A percentile compares a stretch with the other conserved stretches of the same genome.
These are phyloP conservation scores for Lophiostoma macrostomum DNA, from an alignment of 495 filamentous ascomycete genomes.

Conservation along the genomic window DNA sequence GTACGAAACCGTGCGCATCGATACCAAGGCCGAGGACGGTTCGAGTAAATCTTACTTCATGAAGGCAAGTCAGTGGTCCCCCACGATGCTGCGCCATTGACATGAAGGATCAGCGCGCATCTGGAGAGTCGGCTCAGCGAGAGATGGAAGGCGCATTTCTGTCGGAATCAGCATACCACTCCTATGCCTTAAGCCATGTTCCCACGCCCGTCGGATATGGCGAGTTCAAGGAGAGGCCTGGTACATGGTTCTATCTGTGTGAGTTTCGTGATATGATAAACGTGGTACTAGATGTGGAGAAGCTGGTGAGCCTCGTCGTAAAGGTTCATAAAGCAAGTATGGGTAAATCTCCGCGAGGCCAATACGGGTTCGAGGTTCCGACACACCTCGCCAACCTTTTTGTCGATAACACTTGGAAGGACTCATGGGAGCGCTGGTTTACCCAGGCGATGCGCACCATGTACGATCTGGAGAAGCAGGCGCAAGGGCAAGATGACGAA, in stretches of 20 bases:
- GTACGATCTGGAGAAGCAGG: conserved; percentile 20
- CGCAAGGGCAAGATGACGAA: conserved; percentile 30
- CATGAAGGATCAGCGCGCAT: conserved; percentile 3
- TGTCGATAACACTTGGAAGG: conserved; percentile 17
- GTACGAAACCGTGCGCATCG: background rate
- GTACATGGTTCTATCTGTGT: conserved; percentile 16
- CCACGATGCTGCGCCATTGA: background rate
- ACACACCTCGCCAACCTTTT: conserved; percentile 20
- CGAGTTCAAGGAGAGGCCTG: conserved; percentile 10
- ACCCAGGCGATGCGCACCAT: conserved; percentile 14
- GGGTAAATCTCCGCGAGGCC: conserved; percentile 14
- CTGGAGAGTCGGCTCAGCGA: conserved; percentile 12
- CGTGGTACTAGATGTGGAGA: background rate
- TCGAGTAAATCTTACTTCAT: conserved; percentile 14
- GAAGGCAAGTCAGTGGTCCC: conserved; percentile 6
- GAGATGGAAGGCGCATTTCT: conserved; percentile 16
- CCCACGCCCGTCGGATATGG: conserved; percentile 12
- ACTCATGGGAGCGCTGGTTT: conserved; percentile 17
- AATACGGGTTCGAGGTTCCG: conserved; percentile 14
- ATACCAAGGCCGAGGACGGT: background rate
- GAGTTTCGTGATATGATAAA: conserved; percentile 18
- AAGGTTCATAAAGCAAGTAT: conserved; percentile 11
- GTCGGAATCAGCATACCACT: conserved; percentile 10
- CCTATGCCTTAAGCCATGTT: conserved; percentile 4
- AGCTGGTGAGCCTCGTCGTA: conserved; percentile 10